Base-by-base conservation (phyloP, 306 rosid genomes). In the Cicer pinnatifidum region DNA sequence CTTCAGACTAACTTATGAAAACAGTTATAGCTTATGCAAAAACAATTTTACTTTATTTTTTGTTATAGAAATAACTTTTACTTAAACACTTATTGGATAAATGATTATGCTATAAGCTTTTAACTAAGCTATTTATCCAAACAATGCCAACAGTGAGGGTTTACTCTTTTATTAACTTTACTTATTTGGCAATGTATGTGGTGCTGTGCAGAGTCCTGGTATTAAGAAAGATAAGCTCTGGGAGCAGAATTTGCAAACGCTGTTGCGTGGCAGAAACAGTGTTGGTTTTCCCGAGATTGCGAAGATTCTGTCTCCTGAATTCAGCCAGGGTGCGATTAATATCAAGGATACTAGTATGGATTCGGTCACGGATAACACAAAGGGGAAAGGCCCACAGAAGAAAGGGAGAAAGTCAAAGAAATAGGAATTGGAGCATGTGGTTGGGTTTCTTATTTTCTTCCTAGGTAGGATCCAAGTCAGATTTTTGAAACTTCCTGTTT, bases 131-230 rank as follows among this genome's bases (percentile, higher is more conserved):
- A 6, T 53, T 53, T 53, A 17, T 17, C 1, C 35, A 17, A 16
- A 53, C 28, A 5, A 19, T 6, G 5, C 16, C 11, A 58, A 58
- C 28, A 58, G 39, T 58, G 16, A 28, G 13, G 6, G 41, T 58
- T 58, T 28, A 58, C 41, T 16, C 11, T 58, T 28, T 11, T 58
- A 23, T 11, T 11, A 10, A 6, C 3, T 59, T 11, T 6, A 23
- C 44, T 59, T 12, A 50, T 64, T 62, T 56, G 62, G 73, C 13
- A 2, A 56, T 62, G 76, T n/a, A 17, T 80, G n/a, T 45, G 53
- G n/a, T 45, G 60, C 5, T 51, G 20, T 71, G 86, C 87, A 87
- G 91, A 85, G 87, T 80, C 95, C 92, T 44, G 90, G 92, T 45
- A 84, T 87, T 15, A 82, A 81, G 63, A 87, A 87, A 72, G 88